phyloP scores from a whole-genome alignment of 2,329 filamentous ascomycete species.

The Neospermospora avenae region DNA sequence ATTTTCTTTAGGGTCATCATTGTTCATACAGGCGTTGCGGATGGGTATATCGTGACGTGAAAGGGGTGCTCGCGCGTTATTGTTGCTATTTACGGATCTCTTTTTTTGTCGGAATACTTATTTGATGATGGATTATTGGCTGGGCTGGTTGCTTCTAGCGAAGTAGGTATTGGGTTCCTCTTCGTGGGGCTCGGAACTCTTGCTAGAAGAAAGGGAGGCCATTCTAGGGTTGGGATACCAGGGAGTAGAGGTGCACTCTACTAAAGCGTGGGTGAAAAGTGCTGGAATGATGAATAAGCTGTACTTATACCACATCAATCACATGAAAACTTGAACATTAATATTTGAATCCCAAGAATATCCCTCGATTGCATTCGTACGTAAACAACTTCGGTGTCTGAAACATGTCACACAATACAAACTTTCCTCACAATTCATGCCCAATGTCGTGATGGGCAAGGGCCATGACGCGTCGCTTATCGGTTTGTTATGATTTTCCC shows the following conservation, averaged over 20 bases:
- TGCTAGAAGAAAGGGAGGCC: conserved; percentile 5
- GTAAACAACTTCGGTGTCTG: too few species aligned
- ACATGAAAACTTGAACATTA: conserved; percentile 12
- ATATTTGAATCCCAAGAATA: neutral
- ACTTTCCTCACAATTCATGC: neutral
- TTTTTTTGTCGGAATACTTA: conserved; percentile 17
- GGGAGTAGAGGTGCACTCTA: neutral
- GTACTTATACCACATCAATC: conserved; percentile 28
- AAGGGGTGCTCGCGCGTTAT: conserved; percentile 11
- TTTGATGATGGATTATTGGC: conserved; percentile 11
- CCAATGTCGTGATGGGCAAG: neutral
- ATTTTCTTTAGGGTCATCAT: conserved; percentile 22
- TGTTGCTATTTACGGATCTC: conserved; percentile 15
- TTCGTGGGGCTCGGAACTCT: conserved; percentile 13
- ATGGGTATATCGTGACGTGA: conserved; percentile 21
- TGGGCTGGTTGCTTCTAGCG: conserved; percentile 10
- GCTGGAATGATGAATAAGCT: conserved; percentile 10
- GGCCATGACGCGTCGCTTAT: conserved; percentile 11
- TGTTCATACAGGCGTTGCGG: conserved; percentile 28
- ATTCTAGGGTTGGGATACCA: conserved; percentile 5
- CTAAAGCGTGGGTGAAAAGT: neutral
- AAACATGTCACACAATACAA: neutral
- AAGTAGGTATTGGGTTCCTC: neutral
- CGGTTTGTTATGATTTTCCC: conserved; percentile 14
- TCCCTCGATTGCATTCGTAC: too few species aligned